These are phyloP conservation scores for Acanthamoeba sp. DNA, from an alignment of 208 protist genomes.

Conservation along the genomic window DNA sequence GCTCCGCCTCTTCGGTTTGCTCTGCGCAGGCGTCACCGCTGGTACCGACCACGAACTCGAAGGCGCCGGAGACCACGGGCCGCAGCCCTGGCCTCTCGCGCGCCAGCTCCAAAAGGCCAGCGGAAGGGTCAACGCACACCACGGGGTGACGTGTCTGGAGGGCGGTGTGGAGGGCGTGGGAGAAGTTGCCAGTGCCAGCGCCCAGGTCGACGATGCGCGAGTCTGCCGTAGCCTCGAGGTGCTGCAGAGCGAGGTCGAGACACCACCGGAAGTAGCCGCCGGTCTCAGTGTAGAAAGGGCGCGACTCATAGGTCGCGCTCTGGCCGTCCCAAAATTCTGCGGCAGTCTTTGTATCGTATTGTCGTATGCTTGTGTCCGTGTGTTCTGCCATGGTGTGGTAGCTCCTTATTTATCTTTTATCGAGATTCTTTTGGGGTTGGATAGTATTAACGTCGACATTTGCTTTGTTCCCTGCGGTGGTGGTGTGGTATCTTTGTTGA, in stretches of 20 bases:
- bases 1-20: not conserved
- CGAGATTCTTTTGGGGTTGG: too few relatives aligned
- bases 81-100: not conserved
- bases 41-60: conserved; percentile 2
- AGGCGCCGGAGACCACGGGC: not conserved
- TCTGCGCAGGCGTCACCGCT: too few relatives aligned
- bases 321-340: not conserved
- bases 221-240: not conserved
- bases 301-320: not conserved
- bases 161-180: not conserved
- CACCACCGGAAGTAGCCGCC: not conserved
- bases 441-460: too few relatives aligned
- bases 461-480: too few relatives aligned
- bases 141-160: conserved; percentile 9
- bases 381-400: too few relatives aligned
- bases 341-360: not conserved
- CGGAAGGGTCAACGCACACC: conserved; percentile 11
- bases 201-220: conserved; percentile 35
- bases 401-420: too few relatives aligned
- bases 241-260: not conserved
- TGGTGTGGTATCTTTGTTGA: too few relatives aligned
- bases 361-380: too few relatives aligned
- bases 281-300: not conserved
- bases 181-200: conserved; percentile 22
- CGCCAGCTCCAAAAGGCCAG: not conserved